Percentiles rank a stretch among this genome's conserved stretches.
Conservation (phyloP, 768 basidiomycete species). For the Dioszegia crocea region DNA sequence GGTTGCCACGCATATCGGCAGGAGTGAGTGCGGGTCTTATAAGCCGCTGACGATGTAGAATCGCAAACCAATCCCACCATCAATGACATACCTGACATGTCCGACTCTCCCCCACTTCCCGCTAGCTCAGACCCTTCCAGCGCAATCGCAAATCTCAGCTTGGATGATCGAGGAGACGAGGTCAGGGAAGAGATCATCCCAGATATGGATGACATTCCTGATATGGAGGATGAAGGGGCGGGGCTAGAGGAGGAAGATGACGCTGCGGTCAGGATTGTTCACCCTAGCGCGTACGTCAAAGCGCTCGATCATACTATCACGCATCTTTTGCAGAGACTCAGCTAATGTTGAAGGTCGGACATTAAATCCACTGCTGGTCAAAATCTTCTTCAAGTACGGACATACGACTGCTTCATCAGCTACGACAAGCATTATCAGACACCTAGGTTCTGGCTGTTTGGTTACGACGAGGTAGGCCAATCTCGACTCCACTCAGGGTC, state of each 20-base stretch:
- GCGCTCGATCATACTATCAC: not conserved
- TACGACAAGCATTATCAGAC: constrained; percentile 99
- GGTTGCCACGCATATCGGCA: constrained; percentile 95
- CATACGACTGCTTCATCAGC: constrained; percentile 98
- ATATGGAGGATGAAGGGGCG: constrained; percentile 83
- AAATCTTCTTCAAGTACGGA: constrained; percentile 89
- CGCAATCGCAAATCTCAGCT: constrained; percentile 17
- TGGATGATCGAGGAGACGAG: constrained; percentile 26
- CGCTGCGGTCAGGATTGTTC: constrained; percentile 57
- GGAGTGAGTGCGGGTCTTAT: constrained; percentile 48
- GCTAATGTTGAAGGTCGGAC: constrained; percentile 22
- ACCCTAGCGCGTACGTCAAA: constrained; percentile 32
- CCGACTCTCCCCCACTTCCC: constrained; percentile 26
- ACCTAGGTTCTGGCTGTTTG: constrained; percentile 93
- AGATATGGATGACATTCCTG: constrained; percentile 94
- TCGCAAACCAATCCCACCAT: constrained; percentile 22
- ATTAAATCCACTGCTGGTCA: constrained; percentile 58
- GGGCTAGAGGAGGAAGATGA: constrained; percentile 78
- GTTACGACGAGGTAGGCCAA: constrained; percentile 81
- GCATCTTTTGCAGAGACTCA: constrained; percentile 1
- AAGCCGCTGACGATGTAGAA: constrained; percentile 17
- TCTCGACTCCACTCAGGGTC: not conserved
- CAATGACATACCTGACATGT: constrained; percentile 46
- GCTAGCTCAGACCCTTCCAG: constrained; percentile 4
- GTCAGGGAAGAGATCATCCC: constrained; percentile 60